Base-by-base conservation (phyloP, 2,329 filamentous ascomycete genomes). In the Albophoma yamanashiensis region DNA sequence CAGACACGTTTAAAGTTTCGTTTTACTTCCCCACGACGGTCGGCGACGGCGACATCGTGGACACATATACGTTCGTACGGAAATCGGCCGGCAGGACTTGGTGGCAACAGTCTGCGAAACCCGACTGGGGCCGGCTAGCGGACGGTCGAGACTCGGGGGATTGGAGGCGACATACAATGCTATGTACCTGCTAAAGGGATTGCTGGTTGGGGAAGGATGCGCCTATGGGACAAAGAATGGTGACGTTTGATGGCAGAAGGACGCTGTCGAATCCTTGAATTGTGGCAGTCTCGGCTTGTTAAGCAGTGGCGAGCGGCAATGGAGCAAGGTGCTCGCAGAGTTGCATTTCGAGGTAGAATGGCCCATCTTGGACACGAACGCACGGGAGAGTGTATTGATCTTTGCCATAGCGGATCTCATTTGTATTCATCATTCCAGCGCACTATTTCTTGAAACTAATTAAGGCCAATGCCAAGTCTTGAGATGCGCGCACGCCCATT, bases 11-110 rank as follows among this genome's bases (percentile, higher is more conserved):
- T 40, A 25, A 12, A n/a, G 22, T 20, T 25, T 56, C 8, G n/a
- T 55, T 58, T 42, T 42, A 25, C n/a, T 12, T 12, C 57, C 8
- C 56, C 22, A 45, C 27, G 31, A 57, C 20, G 31, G 58, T 43
- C 47, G 31, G 55, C 62, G 58, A 60, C 22, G 58, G 57, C 59
- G 63, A 62, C 64, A 64, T 63, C 59, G 60, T 64, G 27, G 61
- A 62, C 63, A 62, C 65, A 71, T 67, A 71, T 71, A 71, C 69
- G 69, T 71, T 71, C 60, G 64, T 64, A 63, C 62, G 63, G 65
- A 53, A 34, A 57, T 31, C 50, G 20, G 31, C 50, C 31, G 31
- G 31, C 31, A 55, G 36, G 31, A 38, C 31, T 20, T 22, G 50
- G 50, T 31, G 31, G 50, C 31, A 9, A 11, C 50, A 22, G 31